Base-by-base conservation (phyloP, 331 rosid species). In the Quercus tomentella region DNA sequence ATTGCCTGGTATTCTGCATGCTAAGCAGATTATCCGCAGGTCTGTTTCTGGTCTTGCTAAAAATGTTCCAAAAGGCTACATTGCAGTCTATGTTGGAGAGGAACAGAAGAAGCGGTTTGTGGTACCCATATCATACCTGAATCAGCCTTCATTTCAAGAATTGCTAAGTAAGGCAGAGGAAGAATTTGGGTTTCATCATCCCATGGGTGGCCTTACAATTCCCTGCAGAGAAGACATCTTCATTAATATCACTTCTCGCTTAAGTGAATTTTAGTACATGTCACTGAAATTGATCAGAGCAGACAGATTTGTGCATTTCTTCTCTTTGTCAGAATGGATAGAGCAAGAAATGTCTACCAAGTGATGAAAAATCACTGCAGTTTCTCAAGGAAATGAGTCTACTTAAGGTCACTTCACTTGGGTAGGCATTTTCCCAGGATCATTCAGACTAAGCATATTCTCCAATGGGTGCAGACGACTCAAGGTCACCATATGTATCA, bases 21-120 rank as follows among this genome's bases (percentile, higher is more conserved):
- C 70, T 45, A 82, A 77, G 82, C 79, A 67, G 10, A 37, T 82
- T 54, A 55, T 77, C 14, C 26, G 72, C 55, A 20, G 67, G 2
- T 56, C 82, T 43, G 35, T 69, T 56, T n/a, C 12, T 11, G 12
- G 66, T 10, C 28, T 55, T 12, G 33, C 85, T 9, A 37, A 23
- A 21, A 72, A 72, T 18, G 76, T 82, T 72, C 88, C 82, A 1
- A 84, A 82, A 68, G 84, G 86, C 16, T 75, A 52, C 55, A 56
- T 82, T 41, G 77, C 84, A 6, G 83, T 81, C 12, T 76, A 84
- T 68, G 88, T 81, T 81, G 84, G 90, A 45, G 83, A 87, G 62
- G 52, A 18, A 51, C 26, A 67, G n/a, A 86, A 75, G 65, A 77
- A 74, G 83, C 69, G 81, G 51, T 74, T 31, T 58, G 61, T 83